These are phyloP conservation scores for Picea abies DNA, from an alignment of 83 land plant species.

Conservation along the genomic window DNA sequence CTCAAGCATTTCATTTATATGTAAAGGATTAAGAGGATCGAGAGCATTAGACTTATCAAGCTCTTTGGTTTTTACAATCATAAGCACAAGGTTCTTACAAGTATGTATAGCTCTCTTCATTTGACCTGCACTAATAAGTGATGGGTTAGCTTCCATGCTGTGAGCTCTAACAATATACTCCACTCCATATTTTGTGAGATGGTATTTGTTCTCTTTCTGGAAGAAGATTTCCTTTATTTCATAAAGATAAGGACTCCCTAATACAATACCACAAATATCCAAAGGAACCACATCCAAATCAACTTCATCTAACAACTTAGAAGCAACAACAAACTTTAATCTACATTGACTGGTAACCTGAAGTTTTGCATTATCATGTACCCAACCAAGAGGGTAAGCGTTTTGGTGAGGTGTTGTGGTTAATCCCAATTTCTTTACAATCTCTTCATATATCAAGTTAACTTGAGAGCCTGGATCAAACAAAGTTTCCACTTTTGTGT, in stretches of 20 bases:
- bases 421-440: not conserved
- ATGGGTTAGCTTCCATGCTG: too few species aligned
- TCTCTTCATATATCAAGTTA: too few species aligned
- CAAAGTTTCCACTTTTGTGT: too few species aligned
- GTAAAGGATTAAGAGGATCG: too few species aligned
- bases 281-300: not conserved
- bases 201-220: not conserved
- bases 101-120: too few species aligned
- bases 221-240: not conserved
- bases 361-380: not conserved
- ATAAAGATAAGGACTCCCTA: not conserved
- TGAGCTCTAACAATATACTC: too few species aligned
- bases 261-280: not conserved
- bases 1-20: too few species aligned
- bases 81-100: too few species aligned
- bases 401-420: not conserved
- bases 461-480: too few species aligned
- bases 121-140: too few species aligned
- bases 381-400: not conserved
- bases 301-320: not conserved
- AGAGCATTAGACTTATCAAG: too few species aligned
- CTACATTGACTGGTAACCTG: not conserved
- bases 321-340: not conserved
- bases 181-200: not conserved
- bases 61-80: too few species aligned